These are phyloP conservation scores for Macadamia integrifolia DNA, from an alignment of 164 flowering plant genomes.

Conservation along the genomic window DNA sequence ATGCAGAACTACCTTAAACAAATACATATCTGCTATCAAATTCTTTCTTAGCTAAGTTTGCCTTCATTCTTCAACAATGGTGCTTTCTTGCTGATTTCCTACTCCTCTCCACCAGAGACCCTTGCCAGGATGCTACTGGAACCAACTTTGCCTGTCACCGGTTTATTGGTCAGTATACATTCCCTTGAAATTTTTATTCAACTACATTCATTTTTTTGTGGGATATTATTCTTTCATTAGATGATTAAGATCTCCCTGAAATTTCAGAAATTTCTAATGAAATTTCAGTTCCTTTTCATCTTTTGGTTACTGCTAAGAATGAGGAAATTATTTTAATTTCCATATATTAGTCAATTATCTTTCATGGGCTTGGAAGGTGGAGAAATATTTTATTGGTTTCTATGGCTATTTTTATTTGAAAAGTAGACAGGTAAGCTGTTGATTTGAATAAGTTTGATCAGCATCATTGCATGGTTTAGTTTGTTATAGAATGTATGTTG, in stretches of 20 bases:
- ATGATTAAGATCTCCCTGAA: not conserved
- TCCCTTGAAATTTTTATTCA: slow-evolving; percentile 5
- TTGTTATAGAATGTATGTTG: too few relatives aligned
- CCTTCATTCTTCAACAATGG: not conserved
- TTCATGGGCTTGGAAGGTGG: too few relatives aligned
- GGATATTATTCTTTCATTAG: not conserved
- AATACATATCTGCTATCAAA: not conserved
- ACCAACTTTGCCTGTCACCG: slow-evolving; percentile 43
- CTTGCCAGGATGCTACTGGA: slow-evolving; percentile 52
- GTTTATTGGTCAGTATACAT: slow-evolving; percentile 43
- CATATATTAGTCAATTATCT: too few relatives aligned
- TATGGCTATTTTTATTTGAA: too few relatives aligned
- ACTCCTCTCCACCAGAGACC: slow-evolving; percentile 31
- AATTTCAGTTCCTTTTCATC: too few relatives aligned
- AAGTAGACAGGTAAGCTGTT: too few relatives aligned
- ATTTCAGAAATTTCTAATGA: not conserved
- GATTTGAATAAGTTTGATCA: too few relatives aligned
- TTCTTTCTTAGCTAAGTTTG: not conserved
- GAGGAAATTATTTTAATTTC: too few relatives aligned
- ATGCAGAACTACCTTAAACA: not conserved
- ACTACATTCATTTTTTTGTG: not conserved
- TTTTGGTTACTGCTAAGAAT: too few relatives aligned
- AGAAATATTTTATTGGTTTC: too few relatives aligned
- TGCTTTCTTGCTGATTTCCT: slow-evolving; percentile 4
- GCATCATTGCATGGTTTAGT: too few relatives aligned